These are phyloP conservation scores for Exophiala xenobiotica DNA, from an alignment of 2,329 filamentous ascomycete species.

Conservation along the genomic window DNA sequence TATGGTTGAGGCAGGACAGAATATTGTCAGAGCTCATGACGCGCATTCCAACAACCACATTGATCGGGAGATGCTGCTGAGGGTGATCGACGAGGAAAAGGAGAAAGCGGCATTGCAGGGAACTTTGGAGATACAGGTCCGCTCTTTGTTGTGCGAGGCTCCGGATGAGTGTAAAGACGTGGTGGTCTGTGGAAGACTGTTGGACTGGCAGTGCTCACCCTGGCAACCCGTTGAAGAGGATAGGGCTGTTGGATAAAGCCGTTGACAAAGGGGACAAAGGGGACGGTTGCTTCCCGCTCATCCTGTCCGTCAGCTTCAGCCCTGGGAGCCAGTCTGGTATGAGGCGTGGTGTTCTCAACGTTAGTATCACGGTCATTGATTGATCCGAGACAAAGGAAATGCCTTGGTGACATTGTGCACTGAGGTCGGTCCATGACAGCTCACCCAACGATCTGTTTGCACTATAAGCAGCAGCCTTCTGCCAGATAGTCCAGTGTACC, in stretches of 20 bases:
- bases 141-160: constrained; percentile 3
- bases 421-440: too few species aligned
- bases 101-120: not conserved
- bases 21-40: constrained; percentile 2
- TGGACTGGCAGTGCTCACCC: not conserved
- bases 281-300: not conserved
- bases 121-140: not conserved
- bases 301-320: too few species aligned
- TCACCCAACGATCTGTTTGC: too few species aligned
- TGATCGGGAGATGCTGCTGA: not conserved
- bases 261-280: too few species aligned
- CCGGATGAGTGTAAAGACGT: constrained; percentile 9
- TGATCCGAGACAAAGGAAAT: too few species aligned
- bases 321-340: too few species aligned
- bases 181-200: not conserved
- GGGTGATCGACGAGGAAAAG: not conserved
- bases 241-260: too few species aligned
- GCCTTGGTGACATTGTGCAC: too few species aligned
- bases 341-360: too few species aligned
- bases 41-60: not conserved
- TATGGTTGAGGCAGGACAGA: not conserved
- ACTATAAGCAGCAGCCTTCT: too few species aligned
- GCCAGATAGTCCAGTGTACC: too few species aligned
- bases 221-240: not conserved
- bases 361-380: too few species aligned